Evolutionary conservation across 2,329 filamentous ascomycete genomes (phyloP), one percentile per base, ranked within the genome.

Genomic region (Nigrograna mackinnonii): DNA sequence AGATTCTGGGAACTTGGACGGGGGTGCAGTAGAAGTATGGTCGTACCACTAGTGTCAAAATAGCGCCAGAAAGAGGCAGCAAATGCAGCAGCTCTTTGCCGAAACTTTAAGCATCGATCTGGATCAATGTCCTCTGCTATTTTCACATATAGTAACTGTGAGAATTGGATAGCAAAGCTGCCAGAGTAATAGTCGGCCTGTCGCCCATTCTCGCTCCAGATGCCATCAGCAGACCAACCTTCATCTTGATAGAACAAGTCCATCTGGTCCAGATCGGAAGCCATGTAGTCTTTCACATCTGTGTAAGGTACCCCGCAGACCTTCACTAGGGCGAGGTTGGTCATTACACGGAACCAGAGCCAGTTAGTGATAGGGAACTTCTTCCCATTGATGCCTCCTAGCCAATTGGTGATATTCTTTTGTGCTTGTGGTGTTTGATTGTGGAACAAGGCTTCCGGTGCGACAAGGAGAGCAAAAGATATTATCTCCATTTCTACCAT

Each of bases 401-500:
- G 47, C 72, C 73, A 77, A 1, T 41, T 35, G 2, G 45, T 46
- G 4, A 76, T 41, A 9, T 72, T 71, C 0, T 30, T 13, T 18
- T 66, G 71, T 3, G 62, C 56, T 3, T 41, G n/a, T 0, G 54
- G 39, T 1, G 43, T 57, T 5, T 74, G 50, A 0, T 54, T 49
- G 7, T 60, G 47, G 5, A 60, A 61, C 46, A 76, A 71, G 2
- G 60, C 52, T 3, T 64, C 52, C 2, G 77, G 75, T 0, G 74
- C 71, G 3, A 64, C 56, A 1, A 80, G 61, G 1, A 80, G 58
- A 0, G 75, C 74, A 50, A 74, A 78, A 0, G 75, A 70, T 3
- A 80, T 67, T 19, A 75, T 74, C 50, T 80, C 77, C 30, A 75
- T 71, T 48, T 80, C 78, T 0, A 80, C 78, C 77, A 80, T 80